phyloP scores from a whole-genome alignment of 495 filamentous ascomycete species.

The Podospora pseudopauciseta region DNA sequence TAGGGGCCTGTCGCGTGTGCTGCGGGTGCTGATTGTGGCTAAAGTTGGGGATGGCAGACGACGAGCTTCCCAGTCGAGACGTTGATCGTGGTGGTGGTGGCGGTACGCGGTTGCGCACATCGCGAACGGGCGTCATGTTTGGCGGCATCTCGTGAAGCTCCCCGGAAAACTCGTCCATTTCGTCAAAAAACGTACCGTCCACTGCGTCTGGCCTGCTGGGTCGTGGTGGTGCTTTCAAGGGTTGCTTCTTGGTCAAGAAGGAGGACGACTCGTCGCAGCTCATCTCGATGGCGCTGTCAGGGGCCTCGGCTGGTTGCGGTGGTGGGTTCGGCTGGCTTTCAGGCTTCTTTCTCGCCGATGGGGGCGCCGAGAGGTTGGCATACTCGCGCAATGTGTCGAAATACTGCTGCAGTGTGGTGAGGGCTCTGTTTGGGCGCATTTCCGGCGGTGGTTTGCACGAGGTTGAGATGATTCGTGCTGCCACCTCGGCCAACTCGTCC shows the following conservation, averaged over 20 bases:
- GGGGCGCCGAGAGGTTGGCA: slow-evolving; percentile 20
- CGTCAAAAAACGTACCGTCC: slow-evolving; percentile 15
- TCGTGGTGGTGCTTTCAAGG: neutral
- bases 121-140: neutral
- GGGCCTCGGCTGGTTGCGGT: slow-evolving; percentile 35
- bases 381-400: slow-evolving; percentile 33
- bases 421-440: slow-evolving; percentile 32
- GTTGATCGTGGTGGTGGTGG: slow-evolving; percentile 40
- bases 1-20: slow-evolving; percentile 3
- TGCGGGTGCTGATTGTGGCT: neutral
- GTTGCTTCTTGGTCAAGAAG: neutral
- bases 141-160: slow-evolving; percentile 33
- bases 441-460: slow-evolving; percentile 21
- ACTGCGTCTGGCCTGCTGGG: neutral
- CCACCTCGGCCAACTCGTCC: slow-evolving; percentile 15
- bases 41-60: slow-evolving; percentile 5
- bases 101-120: slow-evolving; percentile 28
- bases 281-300: slow-evolving; percentile 45
- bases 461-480: slow-evolving; percentile 16
- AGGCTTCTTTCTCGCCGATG: neutral
- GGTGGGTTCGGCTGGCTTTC: slow-evolving; percentile 9
- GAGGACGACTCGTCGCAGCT: slow-evolving; percentile 23
- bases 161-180: slow-evolving; percentile 38
- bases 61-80: slow-evolving; percentile 23
- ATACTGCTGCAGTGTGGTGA: slow-evolving; percentile 35